phyloP scores from a whole-genome alignment of 768 basidiomycete species.

The Russula griseocarnosa region DNA sequence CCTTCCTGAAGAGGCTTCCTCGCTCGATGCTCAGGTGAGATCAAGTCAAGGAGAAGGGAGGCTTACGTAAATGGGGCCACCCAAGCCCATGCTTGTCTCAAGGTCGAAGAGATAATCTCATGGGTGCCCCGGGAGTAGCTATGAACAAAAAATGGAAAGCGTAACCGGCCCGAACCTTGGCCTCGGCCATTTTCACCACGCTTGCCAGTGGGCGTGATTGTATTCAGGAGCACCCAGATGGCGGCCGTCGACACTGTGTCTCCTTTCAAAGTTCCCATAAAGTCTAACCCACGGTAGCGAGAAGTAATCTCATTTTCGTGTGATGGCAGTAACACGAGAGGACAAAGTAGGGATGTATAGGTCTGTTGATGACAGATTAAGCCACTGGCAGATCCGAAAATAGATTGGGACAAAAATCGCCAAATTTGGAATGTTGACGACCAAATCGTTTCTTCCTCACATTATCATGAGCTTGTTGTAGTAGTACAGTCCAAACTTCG shows the following conservation, averaged over 20 bases:
- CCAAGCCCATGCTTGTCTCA: not conserved
- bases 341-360: not conserved
- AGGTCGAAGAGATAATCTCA: not conserved
- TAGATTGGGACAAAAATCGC: not conserved
- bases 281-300: not conserved
- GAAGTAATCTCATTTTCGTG: not conserved
- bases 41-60: constrained; percentile 10
- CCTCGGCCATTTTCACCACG: not conserved
- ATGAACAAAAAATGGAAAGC: not conserved
- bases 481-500: not conserved
- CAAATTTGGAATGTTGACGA: not conserved
- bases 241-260: not conserved
- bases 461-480: not conserved
- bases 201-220: not conserved
- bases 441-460: not conserved
- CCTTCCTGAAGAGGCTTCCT: not conserved
- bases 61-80: not conserved
- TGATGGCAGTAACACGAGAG: not conserved
- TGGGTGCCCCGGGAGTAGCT: not conserved
- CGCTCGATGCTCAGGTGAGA: constrained; percentile 16
- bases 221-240: not conserved
- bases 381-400: not conserved
- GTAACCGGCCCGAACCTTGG: not conserved
- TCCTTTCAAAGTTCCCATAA: not conserved
- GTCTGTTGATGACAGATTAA: not conserved